Evolutionary conservation across 2,329 filamentous ascomycete species (phyloP).

Genomic region (Penicillium sclerotiorum): DNA sequence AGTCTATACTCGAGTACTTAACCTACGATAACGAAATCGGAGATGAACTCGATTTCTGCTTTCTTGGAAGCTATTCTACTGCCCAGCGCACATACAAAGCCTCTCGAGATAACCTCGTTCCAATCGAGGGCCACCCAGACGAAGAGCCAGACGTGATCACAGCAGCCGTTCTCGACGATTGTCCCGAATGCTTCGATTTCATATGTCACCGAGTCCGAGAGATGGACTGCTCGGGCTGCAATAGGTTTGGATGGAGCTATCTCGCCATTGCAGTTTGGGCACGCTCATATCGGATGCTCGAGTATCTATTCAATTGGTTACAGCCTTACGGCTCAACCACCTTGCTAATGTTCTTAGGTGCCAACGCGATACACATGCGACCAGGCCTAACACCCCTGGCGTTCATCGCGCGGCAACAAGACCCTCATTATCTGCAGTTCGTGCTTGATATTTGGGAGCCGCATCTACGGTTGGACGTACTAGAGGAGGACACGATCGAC

Average conservation of each 20-base stretch:
- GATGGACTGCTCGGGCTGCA: constrained; percentile 5
- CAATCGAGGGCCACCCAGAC: background rate
- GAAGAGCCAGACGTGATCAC: constrained; percentile 11
- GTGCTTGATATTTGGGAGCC: background rate
- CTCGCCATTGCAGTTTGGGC: constrained; percentile 8
- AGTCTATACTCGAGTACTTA: background rate
- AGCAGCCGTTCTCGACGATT: constrained; percentile 13
- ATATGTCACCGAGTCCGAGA: constrained; percentile 1
- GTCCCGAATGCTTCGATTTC: constrained; percentile 13
- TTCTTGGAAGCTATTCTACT: background rate
- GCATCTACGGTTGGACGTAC: background rate
- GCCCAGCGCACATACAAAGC: background rate
- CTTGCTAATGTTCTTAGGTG: background rate
- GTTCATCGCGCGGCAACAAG: background rate
- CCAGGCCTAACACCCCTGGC: background rate
- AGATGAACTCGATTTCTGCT: background rate
- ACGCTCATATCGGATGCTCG: constrained; percentile 6
- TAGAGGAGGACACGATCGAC: background rate
- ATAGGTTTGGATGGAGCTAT: constrained; percentile 19
- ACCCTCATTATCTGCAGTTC: background rate
- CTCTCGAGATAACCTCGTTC: background rate
- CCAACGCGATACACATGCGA: background rate
- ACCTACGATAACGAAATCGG: background rate
- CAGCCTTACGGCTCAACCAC: background rate
- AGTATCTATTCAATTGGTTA: constrained; percentile 4